Percentiles rank a stretch among this genome's conserved stretches.
Evolutionary conservation across 805 yeast genomes (phyloP).

Genomic region (Metschnikowia matae): DNA sequence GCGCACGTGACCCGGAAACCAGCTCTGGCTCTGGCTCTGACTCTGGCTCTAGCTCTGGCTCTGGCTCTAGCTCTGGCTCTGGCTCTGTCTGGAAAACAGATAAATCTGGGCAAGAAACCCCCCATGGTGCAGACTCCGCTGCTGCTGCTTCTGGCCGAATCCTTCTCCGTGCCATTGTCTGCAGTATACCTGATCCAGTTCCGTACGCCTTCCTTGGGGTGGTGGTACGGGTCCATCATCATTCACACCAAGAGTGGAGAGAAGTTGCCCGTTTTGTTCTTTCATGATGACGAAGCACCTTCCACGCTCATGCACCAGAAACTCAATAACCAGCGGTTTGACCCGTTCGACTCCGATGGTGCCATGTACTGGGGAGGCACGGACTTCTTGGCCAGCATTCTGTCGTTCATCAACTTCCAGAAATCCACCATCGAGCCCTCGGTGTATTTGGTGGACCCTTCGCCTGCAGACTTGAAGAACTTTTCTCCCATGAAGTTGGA

Average conservation of each 20-base stretch:
- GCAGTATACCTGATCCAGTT: slow-evolving; percentile 75
- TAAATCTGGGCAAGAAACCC: no score
- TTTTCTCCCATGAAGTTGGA: slow-evolving; percentile 38
- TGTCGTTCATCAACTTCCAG: slow-evolving; percentile 56
- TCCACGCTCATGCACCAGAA: slow-evolving; percentile 64
- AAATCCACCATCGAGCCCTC: slow-evolving; percentile 68
- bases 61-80: no score
- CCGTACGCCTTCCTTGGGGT: slow-evolving; percentile 76
- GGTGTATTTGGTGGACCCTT: slow-evolving; percentile 75
- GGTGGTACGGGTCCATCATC: slow-evolving; percentile 89
- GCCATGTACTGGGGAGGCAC: slow-evolving; percentile 88
- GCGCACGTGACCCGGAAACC: slow-evolving; percentile 2
- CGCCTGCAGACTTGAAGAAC: slow-evolving; percentile 56
- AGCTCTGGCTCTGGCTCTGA: no score
- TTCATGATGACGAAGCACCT: slow-evolving; percentile 85
- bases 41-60: no score
- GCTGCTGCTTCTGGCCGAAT: slow-evolving; percentile 21
- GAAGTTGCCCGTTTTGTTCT: slow-evolving; percentile 77
- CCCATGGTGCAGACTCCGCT: slow-evolving; percentile 49
- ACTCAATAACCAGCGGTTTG: slow-evolving; percentile 59
- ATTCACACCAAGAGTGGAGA: slow-evolving; percentile 66
- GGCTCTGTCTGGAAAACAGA: no score
- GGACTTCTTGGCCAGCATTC: slow-evolving; percentile 58
- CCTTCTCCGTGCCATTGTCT: slow-evolving; percentile 55
- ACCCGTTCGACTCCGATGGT: slow-evolving; percentile 60